Base-by-base conservation (phyloP, 352 stramenopile genomes). In the Pythium scleroteichum region DNA sequence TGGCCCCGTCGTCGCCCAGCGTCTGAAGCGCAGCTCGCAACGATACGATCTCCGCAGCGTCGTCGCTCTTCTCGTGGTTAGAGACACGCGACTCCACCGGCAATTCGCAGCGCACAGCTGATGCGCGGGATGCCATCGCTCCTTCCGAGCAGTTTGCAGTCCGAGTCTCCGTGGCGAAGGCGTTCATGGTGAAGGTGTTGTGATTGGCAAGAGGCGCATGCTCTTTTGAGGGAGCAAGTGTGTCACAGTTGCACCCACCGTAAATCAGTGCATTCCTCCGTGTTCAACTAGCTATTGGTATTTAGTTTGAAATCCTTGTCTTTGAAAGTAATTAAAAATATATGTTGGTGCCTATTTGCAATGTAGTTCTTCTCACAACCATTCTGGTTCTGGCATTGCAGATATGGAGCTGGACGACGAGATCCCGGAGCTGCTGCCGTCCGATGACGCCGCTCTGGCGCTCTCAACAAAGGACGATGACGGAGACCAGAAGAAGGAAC, bases 391-490 rank as follows among this genome's bases (percentile, higher is more conserved):
- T 23, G 9, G 17, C 10, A 35, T n/a, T 38, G 8, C 7, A 27
- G 19, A n/a, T 16, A 66, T 66, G 59, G 51, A 59, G 39, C 22
- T 23, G 10, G 59, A 66, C 59, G 59, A 66, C 22, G 52, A 50
- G 52, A 67, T 67, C 26, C 59, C 59, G 52, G 39, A 57, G 51
- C 59, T 61, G 5, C 50, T 60, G 35, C 24, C 57, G 23, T 19
- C 19, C 23, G 42, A 39, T 10, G 51, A 35, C 2, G 38, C 32
- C 27, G 39, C 26, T 8, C 32, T 35, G 16, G 16, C 38, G 35
- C 44, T 33, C 9, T 5, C 39, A 2, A 19, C 4, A 2, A 33
- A 29, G 14, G 16, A 39, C 38, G 20, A 1, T n/a, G 12, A 33
- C 24, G 14, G 22, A 32, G 40, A 1, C 4, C 19, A 48, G 16